A percentile compares a stretch with the other conserved stretches of the same genome.
Evolutionary conservation across 306 rosid species (phyloP).

Genomic region (Quercus alba): DNA sequence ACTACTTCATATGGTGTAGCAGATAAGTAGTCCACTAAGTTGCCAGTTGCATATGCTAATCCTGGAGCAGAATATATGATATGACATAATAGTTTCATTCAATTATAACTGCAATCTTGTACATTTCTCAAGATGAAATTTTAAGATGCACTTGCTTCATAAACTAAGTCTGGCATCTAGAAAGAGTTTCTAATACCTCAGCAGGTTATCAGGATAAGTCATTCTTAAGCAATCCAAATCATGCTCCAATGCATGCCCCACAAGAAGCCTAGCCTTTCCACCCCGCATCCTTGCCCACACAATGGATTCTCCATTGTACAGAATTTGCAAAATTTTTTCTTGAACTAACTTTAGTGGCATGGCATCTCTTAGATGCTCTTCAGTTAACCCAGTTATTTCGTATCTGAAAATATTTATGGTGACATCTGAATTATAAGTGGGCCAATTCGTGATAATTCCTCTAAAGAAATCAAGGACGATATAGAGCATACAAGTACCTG

Average conservation of each 20-base stretch:
- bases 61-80: not conserved
- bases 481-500: conserved; percentile 40
- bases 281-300: conserved; percentile 53
- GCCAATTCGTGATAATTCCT: not conserved
- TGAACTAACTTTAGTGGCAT: conserved; percentile 64
- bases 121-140: not conserved
- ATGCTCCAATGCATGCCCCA: conserved; percentile 72
- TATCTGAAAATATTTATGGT: conserved; percentile 42
- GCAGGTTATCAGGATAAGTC: conserved; percentile 63
- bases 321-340: conserved; percentile 56
- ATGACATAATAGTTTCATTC: not conserved
- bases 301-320: conserved; percentile 63
- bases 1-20: not conserved
- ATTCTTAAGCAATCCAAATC: conserved; percentile 73
- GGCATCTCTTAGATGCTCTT: conserved; percentile 67
- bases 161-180: not conserved
- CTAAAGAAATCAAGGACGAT: conserved; percentile 19
- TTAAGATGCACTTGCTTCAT: conserved; percentile 2
- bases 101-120: not conserved
- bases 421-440: conserved; percentile 3
- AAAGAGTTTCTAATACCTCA: conserved; percentile 48
- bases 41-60: not conserved
- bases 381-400: conserved; percentile 73
- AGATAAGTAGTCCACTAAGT: not conserved
- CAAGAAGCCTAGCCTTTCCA: conserved; percentile 77